Evolutionary conservation across 192 early-diverging fungal genomes (phyloP), one percentile per base, ranked within the genome.

Genomic region (Haplosporangium gracile): DNA sequence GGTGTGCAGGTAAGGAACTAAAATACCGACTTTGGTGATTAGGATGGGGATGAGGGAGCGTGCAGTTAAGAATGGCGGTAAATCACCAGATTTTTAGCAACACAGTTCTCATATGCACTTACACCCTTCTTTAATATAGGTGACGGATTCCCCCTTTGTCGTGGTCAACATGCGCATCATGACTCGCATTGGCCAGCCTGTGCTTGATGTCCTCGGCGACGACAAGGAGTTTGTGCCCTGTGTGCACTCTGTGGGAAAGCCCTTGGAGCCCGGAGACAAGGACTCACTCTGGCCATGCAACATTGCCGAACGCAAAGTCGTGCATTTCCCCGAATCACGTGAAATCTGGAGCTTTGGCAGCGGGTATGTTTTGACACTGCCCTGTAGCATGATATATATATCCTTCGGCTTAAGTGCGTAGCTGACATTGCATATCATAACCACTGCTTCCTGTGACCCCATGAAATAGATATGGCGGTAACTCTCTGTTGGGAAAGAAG

Each of bases 261-360:
- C 84, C 3, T 60, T 86, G 70, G 79, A 81, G 57, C 79, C 84
- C 10, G 84, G 84, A 63, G 84, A 86, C 29, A 86, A 86, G 57
- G 84, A 86, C 55, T 76, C 73, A 7, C 60, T 78, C 22, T 86
- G 84, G 84, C 84, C 84, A 6, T 86, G 84, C 68, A 86, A 86
- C 42, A 86, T 86, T 49, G 36, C 84, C 4, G 22, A 86, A 57
- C 84, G 84, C 43, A 86, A 81, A 47, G 84, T 86, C 22, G 84
- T 86, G 24, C 84, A 86, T 40, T 86, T 86, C 72, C 84, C 84
- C 42, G 84, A 86, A 40, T 86, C 84, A 47, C 84, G 84, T 65
- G 84, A 86, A 43, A 86, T 86, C 57, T 86, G 84, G 84, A 86
- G 84, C 22, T 86, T 86, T 75, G 84, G 84, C 9, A 81, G 79